Evolutionary conservation across 495 filamentous ascomycete species (phyloP).

Genomic region (Diplogelasinospora grovesii): DNA sequence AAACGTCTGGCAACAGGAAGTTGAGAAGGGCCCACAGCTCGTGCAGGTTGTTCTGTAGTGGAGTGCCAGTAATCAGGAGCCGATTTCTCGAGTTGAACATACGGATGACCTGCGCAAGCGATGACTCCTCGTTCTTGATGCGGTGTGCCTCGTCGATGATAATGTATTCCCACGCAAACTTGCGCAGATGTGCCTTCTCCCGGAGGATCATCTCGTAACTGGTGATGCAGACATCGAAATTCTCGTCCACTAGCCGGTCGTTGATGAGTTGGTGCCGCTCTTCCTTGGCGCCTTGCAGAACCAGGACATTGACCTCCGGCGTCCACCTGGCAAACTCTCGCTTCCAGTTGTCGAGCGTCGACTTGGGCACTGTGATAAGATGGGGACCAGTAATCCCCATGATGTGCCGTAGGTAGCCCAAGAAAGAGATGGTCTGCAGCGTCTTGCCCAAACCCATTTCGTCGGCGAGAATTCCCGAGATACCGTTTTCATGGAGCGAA

Average conservation of each 20-base stretch:
- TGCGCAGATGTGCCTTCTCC: slow-evolving; percentile 91
- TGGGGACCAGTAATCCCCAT: slow-evolving; percentile 88
- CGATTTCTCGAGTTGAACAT: slow-evolving; percentile 95
- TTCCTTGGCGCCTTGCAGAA: slow-evolving; percentile 93
- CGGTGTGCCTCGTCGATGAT: slow-evolving; percentile 99
- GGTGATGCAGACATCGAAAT: slow-evolving; percentile 42
- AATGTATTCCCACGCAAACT: slow-evolving; percentile 99
- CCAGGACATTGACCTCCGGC: slow-evolving; percentile 88
- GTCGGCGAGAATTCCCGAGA: slow-evolving; percentile 94
- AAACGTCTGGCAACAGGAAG: slow-evolving; percentile 94
- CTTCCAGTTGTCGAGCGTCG: slow-evolving; percentile 97
- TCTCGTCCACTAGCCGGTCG: slow-evolving; percentile 81
- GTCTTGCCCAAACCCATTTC: slow-evolving; percentile 98
- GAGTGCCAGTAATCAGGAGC: slow-evolving; percentile 93
- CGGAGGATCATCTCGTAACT: slow-evolving; percentile 57
- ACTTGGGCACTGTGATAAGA: slow-evolving; percentile 90
- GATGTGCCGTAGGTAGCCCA: slow-evolving; percentile 89
- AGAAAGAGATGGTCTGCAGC: slow-evolving; percentile 79
- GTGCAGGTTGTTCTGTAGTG: slow-evolving; percentile 96
- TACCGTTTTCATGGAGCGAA: slow-evolving; percentile 95
- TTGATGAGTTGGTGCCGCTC: slow-evolving; percentile 84
- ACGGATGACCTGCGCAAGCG: slow-evolving; percentile 92
- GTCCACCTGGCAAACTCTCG: slow-evolving; percentile 92
- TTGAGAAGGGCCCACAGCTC: slow-evolving; percentile 99
- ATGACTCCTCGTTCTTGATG: slow-evolving; percentile 99